Evolutionary conservation across 192 early-diverging fungal species (phyloP).

Genomic region (Linnemannia zychae): DNA sequence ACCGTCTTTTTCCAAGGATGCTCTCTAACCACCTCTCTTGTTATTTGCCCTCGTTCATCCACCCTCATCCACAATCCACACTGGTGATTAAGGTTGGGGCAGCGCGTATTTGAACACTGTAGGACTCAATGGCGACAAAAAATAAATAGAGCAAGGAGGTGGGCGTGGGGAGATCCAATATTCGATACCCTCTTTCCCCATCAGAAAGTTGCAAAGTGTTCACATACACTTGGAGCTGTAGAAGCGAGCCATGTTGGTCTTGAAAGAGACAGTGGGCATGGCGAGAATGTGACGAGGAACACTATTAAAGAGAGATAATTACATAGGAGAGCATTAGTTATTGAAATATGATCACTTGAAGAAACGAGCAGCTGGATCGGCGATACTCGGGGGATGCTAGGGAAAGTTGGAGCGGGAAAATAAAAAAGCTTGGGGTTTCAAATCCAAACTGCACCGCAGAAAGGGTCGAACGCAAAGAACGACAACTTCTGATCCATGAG

Average conservation of each 20-base stretch:
- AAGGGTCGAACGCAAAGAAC: not conserved
- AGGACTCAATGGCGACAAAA: not conserved
- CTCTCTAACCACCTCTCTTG: not conserved
- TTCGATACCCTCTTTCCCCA: not conserved
- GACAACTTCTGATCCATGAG: not conserved
- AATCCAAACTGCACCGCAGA: not conserved
- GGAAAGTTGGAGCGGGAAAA: not conserved
- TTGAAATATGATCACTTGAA: not conserved
- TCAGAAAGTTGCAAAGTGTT: not conserved
- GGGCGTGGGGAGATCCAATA: constrained; percentile 6
- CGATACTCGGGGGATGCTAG: constrained; percentile 24
- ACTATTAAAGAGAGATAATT: constrained; percentile 14
- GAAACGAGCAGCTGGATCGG: constrained; percentile 18
- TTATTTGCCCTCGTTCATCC: not conserved
- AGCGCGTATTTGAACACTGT: constrained; percentile 11
- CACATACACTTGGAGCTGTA: constrained; percentile 69
- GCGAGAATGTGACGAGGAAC: constrained; percentile 58
- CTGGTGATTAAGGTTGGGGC: constrained; percentile 31
- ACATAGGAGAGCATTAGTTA: not conserved
- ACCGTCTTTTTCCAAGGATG: not conserved
- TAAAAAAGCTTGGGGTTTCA: constrained; percentile 8
- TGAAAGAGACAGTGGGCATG: constrained; percentile 48
- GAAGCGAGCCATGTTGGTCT: constrained; percentile 59
- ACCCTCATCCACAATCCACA: not conserved
- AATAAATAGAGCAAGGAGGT: constrained; percentile 3